A percentile compares a stretch with the other conserved stretches of the same genome.
These are phyloP conservation scores for Penicillium polonicum DNA, from an alignment of 2,329 filamentous ascomycete genomes.

Conservation along the genomic window DNA sequence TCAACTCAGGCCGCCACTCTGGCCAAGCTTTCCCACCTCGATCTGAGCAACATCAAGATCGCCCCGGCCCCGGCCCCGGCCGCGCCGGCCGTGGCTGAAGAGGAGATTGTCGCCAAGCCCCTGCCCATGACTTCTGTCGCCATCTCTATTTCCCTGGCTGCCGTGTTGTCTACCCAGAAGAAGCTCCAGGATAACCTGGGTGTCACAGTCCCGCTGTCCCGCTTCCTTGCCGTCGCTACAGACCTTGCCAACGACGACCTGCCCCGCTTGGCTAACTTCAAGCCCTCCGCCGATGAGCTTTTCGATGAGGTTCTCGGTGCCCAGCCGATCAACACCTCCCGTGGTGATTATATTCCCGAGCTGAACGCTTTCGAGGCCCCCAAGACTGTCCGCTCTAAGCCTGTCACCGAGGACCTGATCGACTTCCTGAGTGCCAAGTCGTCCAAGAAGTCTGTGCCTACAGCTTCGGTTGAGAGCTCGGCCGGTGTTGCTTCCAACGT, in stretches of 20 bases:
- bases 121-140: conserved; percentile 52
- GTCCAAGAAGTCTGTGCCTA: conserved; percentile 32
- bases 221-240: conserved; percentile 80
- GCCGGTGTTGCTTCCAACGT: conserved; percentile 62
- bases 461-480: conserved; percentile 38
- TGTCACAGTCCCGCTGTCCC: conserved; percentile 77
- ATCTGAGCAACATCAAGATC: conserved; percentile 93
- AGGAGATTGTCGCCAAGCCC: conserved; percentile 29
- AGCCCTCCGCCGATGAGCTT: conserved; percentile 74
- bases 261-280: conserved; percentile 62
- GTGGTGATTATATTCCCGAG: conserved; percentile 69
- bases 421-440: conserved; percentile 67
- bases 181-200: conserved; percentile 75
- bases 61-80: conserved; percentile 47
- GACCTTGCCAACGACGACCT: conserved; percentile 86
- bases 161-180: conserved; percentile 77
- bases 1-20: conserved; percentile 69
- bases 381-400: conserved; percentile 34
- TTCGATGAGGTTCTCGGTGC: conserved; percentile 84
- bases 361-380: conserved; percentile 55
- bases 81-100: conserved; percentile 38
- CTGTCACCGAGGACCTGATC: conserved; percentile 70
- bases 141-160: conserved; percentile 73
- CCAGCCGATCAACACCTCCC: conserved; percentile 44
- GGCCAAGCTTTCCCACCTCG: conserved; percentile 75